Conservation (phyloP, 2,329 filamentous ascomycete genomes). For the Pleoardoris graminearum region DNA sequence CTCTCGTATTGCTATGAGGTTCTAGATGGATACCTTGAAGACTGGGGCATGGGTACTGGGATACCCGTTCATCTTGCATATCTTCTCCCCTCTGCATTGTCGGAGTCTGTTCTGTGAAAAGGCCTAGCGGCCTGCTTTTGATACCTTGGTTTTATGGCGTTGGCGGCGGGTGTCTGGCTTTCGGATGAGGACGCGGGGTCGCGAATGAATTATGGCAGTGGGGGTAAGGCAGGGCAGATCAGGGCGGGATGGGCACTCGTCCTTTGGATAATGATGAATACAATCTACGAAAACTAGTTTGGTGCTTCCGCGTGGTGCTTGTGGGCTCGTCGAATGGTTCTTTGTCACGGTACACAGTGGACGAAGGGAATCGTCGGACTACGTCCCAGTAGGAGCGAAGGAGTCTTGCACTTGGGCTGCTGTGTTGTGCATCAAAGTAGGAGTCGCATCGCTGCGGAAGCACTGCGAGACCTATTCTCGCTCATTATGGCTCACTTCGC, state of each 20-base stretch:
- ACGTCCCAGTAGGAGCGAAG: no score
- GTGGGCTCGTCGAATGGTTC: no score
- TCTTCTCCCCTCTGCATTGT: constrained; percentile 38
- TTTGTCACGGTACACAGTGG: no score
- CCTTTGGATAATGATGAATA: constrained; percentile 22
- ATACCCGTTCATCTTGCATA: constrained; percentile 29
- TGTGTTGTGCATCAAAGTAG: no score
- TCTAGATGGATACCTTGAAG: constrained; percentile 30
- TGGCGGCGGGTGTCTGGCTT: constrained; percentile 7
- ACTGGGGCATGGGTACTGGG: constrained; percentile 28
- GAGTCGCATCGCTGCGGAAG: no score
- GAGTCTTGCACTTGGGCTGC: no score
- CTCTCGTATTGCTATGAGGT: constrained; percentile 23
- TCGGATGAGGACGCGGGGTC: constrained; percentile 13
- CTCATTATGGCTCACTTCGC: no score
- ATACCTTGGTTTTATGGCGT: constrained; percentile 27
- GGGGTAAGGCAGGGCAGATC: neutral
- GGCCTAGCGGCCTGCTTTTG: constrained; percentile 26
- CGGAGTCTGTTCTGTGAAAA: constrained; percentile 30
- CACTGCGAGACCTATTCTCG: no score
- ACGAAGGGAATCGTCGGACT: no score
- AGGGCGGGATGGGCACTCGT: constrained; percentile 10
- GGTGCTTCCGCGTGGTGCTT: neutral
- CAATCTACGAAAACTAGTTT: neutral
- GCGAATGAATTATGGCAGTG: constrained; percentile 8